Evolutionary conservation across 352 stramenopile genomes (phyloP).

Genomic region (Pythium dissimile): DNA sequence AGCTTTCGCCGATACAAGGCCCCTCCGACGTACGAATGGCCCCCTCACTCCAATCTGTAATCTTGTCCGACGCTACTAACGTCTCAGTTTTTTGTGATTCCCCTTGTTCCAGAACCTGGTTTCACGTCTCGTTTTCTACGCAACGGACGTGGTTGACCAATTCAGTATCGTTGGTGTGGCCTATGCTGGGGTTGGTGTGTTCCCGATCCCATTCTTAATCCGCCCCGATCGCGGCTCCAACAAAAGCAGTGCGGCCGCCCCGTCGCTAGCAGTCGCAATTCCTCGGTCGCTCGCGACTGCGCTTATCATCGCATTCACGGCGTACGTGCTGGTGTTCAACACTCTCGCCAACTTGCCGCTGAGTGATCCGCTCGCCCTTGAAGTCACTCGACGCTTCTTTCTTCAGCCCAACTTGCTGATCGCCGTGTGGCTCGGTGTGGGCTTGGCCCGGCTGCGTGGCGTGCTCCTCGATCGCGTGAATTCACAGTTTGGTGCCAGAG

Average conservation of each 20-base stretch:
- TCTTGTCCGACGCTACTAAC: too few species aligned
- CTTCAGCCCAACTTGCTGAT: conserved; percentile 90
- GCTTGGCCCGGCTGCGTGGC: conserved; percentile 26
- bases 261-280: too few species aligned
- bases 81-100: too few species aligned
- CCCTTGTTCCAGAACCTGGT: conserved; percentile 19
- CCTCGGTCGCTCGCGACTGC: neutral
- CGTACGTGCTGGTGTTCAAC: conserved; percentile 92
- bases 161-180: conserved; percentile 21
- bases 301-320: conserved; percentile 47
- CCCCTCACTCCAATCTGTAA: too few species aligned
- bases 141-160: conserved; percentile 25
- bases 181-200: conserved; percentile 25
- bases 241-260: too few species aligned
- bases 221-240: too few species aligned
- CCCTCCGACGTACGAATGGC: conserved; percentile 37
- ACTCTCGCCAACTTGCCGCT: conserved; percentile 91
- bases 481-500: neutral
- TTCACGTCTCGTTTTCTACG: conserved; percentile 26
- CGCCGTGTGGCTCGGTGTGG: conserved; percentile 78
- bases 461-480: neutral
- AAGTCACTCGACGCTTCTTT: conserved; percentile 87
- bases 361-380: conserved; percentile 75
- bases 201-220: too few species aligned
- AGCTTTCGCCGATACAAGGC: conserved; percentile 68